Base-by-base conservation (phyloP, 257 asterid species). In the Mitragyna speciosa region DNA sequence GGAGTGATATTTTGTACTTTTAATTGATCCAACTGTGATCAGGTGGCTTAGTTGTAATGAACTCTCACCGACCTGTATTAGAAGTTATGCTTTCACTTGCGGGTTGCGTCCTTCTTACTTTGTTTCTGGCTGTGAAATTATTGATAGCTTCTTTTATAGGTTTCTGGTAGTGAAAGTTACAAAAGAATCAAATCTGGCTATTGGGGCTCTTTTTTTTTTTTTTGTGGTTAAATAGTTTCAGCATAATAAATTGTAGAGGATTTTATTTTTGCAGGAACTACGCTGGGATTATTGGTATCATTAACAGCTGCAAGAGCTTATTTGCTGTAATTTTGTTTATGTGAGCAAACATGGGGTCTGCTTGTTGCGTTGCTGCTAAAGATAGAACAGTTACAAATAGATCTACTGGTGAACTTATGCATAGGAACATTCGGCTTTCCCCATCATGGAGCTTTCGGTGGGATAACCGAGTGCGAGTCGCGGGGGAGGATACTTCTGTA, bases 391-490 rank as follows among this genome's bases (percentile, higher is more conserved):
- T 89, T 73, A 82, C 89, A 56, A 90, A 87, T 85, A 93, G 91
- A 73, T 82, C 97, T 68, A 87, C 94, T 56, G 77, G 83, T 67
- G 97, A 91, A 65, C 71, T 84, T 73, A 77, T 90, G 76, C 95
- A 89, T 78, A 89, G 96, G 86, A 96, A 92, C 66, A 64, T 84
- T 59, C 89, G 94, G 66, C 85, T 89, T 89, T 96, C 99, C 10
- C 99, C 99, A 68, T 88, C 92, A 14, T 96, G 99, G 98, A 96
- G 97, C 84, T 89, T 94, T 83, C 90, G 98, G 76, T 91, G 98
- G 98, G 98, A 96, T 88, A 94, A 89, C 82, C 94, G 96, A 69
- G 94, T 95, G 56, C 88, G 97, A 47, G 96, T 94, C 66, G 95
- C 93, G 63, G 99, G 96, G 79, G 99, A 94, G 82, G 99, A 94